These are phyloP conservation scores for Septoria linicola DNA, from an alignment of 2,329 filamentous ascomycete genomes.

Conservation along the genomic window DNA sequence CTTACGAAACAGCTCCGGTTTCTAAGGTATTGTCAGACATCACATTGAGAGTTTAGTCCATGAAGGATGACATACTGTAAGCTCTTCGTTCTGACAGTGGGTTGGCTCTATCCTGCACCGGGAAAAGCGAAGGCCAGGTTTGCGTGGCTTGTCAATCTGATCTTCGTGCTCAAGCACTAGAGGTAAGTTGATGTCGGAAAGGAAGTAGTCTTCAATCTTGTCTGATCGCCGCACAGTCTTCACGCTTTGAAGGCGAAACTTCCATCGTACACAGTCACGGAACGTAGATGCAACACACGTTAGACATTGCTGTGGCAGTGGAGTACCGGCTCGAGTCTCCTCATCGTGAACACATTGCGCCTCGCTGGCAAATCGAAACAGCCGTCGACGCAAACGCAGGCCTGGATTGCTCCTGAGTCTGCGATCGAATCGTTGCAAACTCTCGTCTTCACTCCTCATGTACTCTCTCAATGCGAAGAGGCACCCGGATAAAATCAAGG, in stretches of 20 bases:
- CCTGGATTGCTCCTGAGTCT: no score
- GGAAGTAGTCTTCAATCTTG: neutral
- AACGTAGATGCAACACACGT: neutral
- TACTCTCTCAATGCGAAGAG: constrained; percentile 11
- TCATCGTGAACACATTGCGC: no score
- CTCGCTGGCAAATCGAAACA: no score
- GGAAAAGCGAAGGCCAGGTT: constrained; percentile 4
- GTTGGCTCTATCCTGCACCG: constrained; percentile 2
- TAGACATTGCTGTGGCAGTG: neutral
- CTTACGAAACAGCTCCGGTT: constrained; percentile 6
- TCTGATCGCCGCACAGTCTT: neutral
- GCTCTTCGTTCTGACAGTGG: neutral
- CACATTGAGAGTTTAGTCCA: neutral
- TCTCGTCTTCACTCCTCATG: neutral
- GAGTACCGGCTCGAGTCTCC: no score
- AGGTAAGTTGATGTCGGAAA: constrained; percentile 4
- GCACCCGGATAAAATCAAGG: constrained; percentile 11
- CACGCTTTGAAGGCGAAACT: neutral
- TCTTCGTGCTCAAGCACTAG: constrained; percentile 4
- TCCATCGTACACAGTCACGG: neutral
- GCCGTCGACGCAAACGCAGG: no score
- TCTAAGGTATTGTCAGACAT: neutral
- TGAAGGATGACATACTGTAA: neutral
- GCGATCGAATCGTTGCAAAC: no score
- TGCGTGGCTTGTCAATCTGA: neutral